phyloP scores from a whole-genome alignment of 768 basidiomycete species.

The Naganishia friedmannii region DNA sequence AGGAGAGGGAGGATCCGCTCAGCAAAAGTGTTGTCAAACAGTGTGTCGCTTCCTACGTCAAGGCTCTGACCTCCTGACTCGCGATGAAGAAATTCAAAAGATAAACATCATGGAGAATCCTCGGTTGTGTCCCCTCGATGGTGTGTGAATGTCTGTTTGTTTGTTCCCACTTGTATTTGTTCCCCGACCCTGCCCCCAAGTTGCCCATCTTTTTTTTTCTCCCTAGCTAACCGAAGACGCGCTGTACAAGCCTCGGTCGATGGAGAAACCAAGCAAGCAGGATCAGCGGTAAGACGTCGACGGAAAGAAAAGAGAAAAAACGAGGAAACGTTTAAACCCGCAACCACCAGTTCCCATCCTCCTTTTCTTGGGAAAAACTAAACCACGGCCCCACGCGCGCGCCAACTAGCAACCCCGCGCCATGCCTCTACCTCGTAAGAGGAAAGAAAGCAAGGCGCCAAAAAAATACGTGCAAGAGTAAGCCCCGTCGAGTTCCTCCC shows the following conservation, averaged over 20 bases:
- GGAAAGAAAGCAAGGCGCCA: background rate
- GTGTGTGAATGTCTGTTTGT: background rate
- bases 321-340: conserved; percentile 1
- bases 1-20: conserved; percentile 21
- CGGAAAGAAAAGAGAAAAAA: conserved; percentile 14
- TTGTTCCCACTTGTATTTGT: background rate
- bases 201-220: background rate
- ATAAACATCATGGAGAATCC: conserved; percentile 25
- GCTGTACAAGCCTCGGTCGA: background rate
- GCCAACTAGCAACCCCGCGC: background rate
- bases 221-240: background rate
- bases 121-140: background rate
- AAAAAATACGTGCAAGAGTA: conserved; percentile 29
- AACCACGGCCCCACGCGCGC: no score
- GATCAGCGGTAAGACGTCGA: conserved; percentile 12
- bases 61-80: conserved; percentile 15
- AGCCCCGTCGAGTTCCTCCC: conserved; percentile 33
- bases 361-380: no score
- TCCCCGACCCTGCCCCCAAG: background rate
- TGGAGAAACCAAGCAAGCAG: background rate
- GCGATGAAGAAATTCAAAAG: conserved; percentile 33
- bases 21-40: conserved; percentile 22
- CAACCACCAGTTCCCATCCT: background rate
- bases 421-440: background rate
- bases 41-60: conserved; percentile 27